A percentile compares a stretch with the other conserved stretches of the same genome.
Conservation (phyloP, 371 early-diverging fungal genomes). For the Mortierella sp. region DNA sequence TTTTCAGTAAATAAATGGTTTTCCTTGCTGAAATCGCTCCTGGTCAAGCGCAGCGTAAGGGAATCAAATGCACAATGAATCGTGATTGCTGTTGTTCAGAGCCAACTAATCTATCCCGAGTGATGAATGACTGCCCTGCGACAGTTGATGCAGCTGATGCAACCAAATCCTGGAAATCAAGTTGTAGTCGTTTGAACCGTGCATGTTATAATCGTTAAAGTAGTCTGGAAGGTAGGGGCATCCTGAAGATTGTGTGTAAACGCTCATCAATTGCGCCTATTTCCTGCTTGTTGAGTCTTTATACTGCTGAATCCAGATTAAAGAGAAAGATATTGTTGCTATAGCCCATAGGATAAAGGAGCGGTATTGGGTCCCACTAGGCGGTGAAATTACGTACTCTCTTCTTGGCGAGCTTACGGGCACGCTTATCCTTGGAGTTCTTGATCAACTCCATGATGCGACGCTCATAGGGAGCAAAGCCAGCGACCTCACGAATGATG, state of each 20-base stretch:
- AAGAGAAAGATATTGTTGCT: too few species aligned
- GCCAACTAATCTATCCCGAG: background rate
- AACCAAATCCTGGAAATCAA: too few species aligned
- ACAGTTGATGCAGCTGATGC: too few species aligned
- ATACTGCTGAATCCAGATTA: background rate
- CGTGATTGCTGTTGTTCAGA: background rate
- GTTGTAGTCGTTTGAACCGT: background rate
- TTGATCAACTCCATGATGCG: conserved; percentile 99
- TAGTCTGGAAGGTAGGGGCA: background rate
- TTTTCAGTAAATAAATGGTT: background rate
- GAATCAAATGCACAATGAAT: background rate
- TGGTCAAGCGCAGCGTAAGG: too few species aligned
- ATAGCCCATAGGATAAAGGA: background rate
- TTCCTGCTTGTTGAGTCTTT: background rate
- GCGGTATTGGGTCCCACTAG: background rate
- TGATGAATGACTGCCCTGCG: background rate
- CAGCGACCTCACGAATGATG: conserved; percentile 97
- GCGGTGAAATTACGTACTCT: conserved; percentile 82
- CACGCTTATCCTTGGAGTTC: conserved; percentile 99
- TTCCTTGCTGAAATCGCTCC: too few species aligned
- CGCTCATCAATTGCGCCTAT: background rate
- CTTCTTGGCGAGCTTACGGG: conserved; percentile 98
- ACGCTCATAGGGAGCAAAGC: conserved; percentile 99
- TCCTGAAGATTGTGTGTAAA: conserved; percentile 1
- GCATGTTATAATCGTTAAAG: background rate